Base-by-base conservation (phyloP, 371 early-diverging fungal species). In the Mortierella sp. region DNA sequence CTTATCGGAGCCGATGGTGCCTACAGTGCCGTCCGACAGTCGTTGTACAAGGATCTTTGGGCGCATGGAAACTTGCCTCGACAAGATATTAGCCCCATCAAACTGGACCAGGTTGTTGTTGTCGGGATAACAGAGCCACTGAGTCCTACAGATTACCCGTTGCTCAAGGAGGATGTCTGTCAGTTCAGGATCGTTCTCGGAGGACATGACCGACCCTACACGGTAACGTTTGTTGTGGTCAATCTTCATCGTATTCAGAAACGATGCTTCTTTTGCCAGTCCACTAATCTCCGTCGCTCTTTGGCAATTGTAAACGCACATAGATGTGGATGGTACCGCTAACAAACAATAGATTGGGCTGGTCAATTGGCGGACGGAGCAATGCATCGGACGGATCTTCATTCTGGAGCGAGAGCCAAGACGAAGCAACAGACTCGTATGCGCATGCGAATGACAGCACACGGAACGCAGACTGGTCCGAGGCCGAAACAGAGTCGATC, bases 321-420 rank as follows among this genome's bases (percentile, higher is more conserved):
- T 50, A 85, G 85, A 85, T 85, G 85, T 85, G 85, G 85, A 85
- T 85, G 85, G 81, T 79, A 0, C 85, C 85, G 38, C 45, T 85
- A n/a, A 71, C 82, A 7, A 78, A 81, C 54, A 85, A 85, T 60
- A 72, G 85, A 58, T 72, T 85, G 13, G 85, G 79, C 71, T 85
- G 85, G 85, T 81, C 81, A 7, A 81, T 85, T 47, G 85, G 85
- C 19, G 85, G 85, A 0, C 45, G 85, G 31, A 85, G 78, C 57
- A 79, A 85, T 13, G 68, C 79, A 10, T 14, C 68, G 0, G 74
- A 68, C 3, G 85, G 81, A 16, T 78, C 81, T 8, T 72, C 72
- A 0, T 76, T 76, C 44, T 85, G 81, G 81, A 85, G 81, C 24
- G 76, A 79, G 42, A 85, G 85, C 48, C 85, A 85, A 34, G 85